Evolutionary conservation across 163 green algal genomes (phyloP), one percentile per base, ranked within the genome.

Genomic region (Coccomyxa subellipsoidea): DNA sequence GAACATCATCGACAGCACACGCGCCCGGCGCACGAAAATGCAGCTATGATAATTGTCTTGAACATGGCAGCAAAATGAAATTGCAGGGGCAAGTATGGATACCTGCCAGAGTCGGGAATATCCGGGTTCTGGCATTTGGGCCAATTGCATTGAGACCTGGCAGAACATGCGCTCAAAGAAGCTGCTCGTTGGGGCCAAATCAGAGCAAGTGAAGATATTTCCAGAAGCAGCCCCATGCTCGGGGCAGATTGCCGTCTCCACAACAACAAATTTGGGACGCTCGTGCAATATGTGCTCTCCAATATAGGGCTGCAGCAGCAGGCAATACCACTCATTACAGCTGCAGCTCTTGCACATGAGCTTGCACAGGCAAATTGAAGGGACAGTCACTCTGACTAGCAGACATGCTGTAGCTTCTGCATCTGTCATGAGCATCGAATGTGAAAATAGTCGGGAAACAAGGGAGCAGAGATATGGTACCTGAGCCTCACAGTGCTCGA

Each of bases 1-100:
- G 66, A 73, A 73, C 66, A 73, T 73, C 66, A 73, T 34, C 32
- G 66, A 73, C 66, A 73, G 29, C 66, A 73, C 27, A 7, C 47
- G 47, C 47, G 47, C 47, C 47, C 47, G 23, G 47, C 47, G 23
- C 10, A n/a, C 10, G 39, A 54, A 23, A 10, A 10, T 54, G 39
- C 10, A 54, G 39, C 39, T 10, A 23, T 54, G 8, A 54, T 54
- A 54, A 59, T 59, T 27, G 15, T 2, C 47, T 27, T 27, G 23
- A 12, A 8, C 8, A 23, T 54, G 21, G 47, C 47, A 59, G 47
- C 47, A 27, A 12, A 7, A n/a, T n/a, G 47, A 1, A 59, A 59
- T 59, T 27, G 47, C 15, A 12, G 23, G 47, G 47, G 23, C 15
- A 7, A 7, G 5, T 27, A 59, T 18, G 5, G 21, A 10, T 23